These are phyloP conservation scores for Otatea glauca DNA, from an alignment of 176 grass and related monocot genomes.

Conservation along the genomic window DNA sequence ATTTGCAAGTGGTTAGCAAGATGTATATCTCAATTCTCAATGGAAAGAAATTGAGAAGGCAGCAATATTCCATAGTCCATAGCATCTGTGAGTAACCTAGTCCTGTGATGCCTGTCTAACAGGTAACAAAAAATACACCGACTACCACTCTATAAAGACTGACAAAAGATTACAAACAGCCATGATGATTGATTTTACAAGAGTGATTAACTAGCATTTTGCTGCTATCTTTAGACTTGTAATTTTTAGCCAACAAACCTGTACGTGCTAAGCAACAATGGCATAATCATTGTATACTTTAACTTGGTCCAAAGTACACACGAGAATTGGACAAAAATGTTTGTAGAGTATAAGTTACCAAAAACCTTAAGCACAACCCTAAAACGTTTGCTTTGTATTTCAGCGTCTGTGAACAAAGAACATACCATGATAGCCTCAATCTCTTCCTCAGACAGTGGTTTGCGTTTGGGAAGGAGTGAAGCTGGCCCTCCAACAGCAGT, in stretches of 20 bases:
- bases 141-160: not conserved
- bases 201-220: not conserved
- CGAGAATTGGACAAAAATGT: not conserved
- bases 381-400: not conserved
- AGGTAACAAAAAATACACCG: not conserved
- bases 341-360: not conserved
- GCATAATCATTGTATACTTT: conserved; percentile 15
- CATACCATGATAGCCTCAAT: conserved; percentile 95
- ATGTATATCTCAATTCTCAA: not conserved
- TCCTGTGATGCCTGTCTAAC: not conserved
- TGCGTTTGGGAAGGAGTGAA: conserved; percentile 92
- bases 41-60: not conserved
- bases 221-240: not conserved
- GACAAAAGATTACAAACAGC: not conserved
- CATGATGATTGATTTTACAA: not conserved
- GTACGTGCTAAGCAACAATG: not conserved
- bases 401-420: conserved; percentile 1
- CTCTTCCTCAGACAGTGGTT: conserved; percentile 86
- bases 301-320: conserved; percentile 23
- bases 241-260: not conserved
- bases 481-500: conserved; percentile 85
- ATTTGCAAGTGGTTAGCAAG: not conserved
- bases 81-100: not conserved
- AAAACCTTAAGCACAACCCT: conserved; percentile 11
- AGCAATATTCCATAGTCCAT: not conserved